These are phyloP conservation scores for Takakia lepidozioides DNA, from an alignment of 225 moss, liverwort and hornwort species.

Conservation along the genomic window DNA sequence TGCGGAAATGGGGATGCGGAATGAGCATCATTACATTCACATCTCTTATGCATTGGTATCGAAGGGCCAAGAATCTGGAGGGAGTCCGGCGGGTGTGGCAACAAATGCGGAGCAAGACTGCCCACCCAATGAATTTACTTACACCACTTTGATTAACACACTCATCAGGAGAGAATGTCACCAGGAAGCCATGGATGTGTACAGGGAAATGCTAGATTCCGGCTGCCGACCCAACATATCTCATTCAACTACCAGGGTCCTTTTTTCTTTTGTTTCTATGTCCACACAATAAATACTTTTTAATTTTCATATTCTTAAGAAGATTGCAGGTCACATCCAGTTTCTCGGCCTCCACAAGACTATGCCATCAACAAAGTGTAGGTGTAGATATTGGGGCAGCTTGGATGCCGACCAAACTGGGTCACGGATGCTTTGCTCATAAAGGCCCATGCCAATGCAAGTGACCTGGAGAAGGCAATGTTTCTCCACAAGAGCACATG, in stretches of 20 bases:
- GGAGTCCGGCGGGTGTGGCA: constrained; percentile 45
- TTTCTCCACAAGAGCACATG: constrained; percentile 46
- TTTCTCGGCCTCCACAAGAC: no score
- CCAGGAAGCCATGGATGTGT: constrained; percentile 34
- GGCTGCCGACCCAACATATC: constrained; percentile 63
- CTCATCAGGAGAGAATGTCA: constrained; percentile 37
- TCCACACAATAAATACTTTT: constrained; percentile 63
- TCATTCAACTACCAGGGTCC: no score
- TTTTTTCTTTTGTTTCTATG: no score
- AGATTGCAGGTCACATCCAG: constrained; percentile 38
- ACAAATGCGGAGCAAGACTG: constrained; percentile 40
- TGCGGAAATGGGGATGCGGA: constrained; percentile 28
- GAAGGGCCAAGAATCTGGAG: constrained; percentile 22
- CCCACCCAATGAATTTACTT: constrained; percentile 50
- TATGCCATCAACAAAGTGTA: no score
- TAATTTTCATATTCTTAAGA: constrained; percentile 44
- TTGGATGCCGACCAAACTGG: constrained; percentile 45
- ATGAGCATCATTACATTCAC: constrained; percentile 39
- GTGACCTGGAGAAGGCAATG: constrained; percentile 39
- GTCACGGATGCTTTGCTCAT: constrained; percentile 46
- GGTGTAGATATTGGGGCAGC: constrained; percentile 33
- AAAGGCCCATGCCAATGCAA: constrained; percentile 26
- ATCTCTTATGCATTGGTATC: constrained; percentile 53
- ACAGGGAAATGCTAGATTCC: constrained; percentile 54
- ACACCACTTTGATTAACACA: constrained; percentile 43